Percentiles rank a stretch among this genome's conserved stretches.
Conservation (phyloP, 2,329 filamentous ascomycete species). For the Stachybotrys elegans region DNA sequence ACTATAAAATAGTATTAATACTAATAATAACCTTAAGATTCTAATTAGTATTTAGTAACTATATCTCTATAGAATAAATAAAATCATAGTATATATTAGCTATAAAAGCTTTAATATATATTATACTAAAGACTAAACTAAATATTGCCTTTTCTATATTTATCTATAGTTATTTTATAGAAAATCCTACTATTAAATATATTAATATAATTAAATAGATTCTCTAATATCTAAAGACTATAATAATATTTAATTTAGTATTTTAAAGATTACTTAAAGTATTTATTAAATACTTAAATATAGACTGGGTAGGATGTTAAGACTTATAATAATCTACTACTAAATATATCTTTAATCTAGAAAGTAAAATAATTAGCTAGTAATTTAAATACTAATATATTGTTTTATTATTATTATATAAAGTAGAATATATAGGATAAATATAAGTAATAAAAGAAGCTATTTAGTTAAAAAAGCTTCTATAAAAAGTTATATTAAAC, state of each 20-base stretch:
- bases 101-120: background rate
- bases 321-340: background rate
- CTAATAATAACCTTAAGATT: background rate
- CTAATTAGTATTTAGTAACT: background rate
- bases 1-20: background rate
- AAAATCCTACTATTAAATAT: too few relatives aligned
- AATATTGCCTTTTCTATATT: too few relatives aligned
- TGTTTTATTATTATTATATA: constrained; percentile 1
- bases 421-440: background rate
- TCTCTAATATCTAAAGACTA: constrained; percentile 1
- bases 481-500: background rate
- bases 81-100: background rate
- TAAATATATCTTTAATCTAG: background rate
- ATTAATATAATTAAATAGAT: background rate
- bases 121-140: too few relatives aligned
- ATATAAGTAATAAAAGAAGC: constrained; percentile 4
- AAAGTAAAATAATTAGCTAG: constrained; percentile 3
- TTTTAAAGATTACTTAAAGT: constrained; percentile 3
- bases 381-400: constrained; percentile 1
- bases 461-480: background rate
- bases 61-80: background rate
- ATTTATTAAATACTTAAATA: constrained; percentile 1
- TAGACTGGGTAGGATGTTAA: background rate
- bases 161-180: constrained; percentile 2
- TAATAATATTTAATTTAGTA: constrained; percentile 6